Percentiles rank a stretch among this genome's conserved stretches.
phyloP scores from a whole-genome alignment of 495 filamentous ascomycete species.

The Apodospora peruviana region DNA sequence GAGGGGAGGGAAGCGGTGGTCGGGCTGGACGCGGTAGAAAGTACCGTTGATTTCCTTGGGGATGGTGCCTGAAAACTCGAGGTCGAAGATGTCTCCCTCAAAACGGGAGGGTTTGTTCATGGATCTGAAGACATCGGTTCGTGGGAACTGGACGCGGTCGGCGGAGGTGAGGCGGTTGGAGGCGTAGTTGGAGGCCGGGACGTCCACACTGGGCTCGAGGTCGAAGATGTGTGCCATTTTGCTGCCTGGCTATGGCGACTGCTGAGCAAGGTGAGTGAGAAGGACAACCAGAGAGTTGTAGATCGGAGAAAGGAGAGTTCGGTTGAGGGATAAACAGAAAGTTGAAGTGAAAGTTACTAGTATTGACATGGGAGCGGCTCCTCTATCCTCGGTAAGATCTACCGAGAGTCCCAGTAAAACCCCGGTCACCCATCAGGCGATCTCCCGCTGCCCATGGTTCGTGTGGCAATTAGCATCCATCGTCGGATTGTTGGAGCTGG shows the following conservation, averaged over 20 bases:
- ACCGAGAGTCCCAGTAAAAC: neutral
- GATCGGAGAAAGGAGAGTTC: neutral
- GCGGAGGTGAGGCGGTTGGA: conserved; percentile 25
- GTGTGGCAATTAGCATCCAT: too few species aligned
- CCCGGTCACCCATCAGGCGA: too few species aligned
- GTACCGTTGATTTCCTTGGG: conserved; percentile 47
- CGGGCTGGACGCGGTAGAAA: conserved; percentile 50
- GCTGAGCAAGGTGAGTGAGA: neutral
- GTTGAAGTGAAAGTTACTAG: neutral
- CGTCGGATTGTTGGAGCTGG: too few species aligned
- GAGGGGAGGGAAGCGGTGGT: conserved; percentile 46
- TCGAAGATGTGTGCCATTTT: conserved; percentile 43
- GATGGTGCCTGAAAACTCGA: conserved; percentile 45
- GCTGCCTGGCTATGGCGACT: neutral
- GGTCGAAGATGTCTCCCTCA: conserved; percentile 42
- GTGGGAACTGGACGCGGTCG: conserved; percentile 40
- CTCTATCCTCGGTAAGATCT: neutral
- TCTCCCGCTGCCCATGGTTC: too few species aligned
- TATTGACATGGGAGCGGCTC: neutral
- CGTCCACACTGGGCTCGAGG: conserved; percentile 26
- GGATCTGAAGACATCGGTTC: conserved; percentile 39
- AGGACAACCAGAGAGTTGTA: too few species aligned
- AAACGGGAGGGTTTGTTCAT: conserved; percentile 44
- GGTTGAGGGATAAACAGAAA: neutral
- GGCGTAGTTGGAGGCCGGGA: conserved; percentile 23